Percentiles rank a stretch among this genome's conserved stretches.
phyloP scores from a whole-genome alignment of 768 basidiomycete genomes.

The Leccinum barrowsii region DNA sequence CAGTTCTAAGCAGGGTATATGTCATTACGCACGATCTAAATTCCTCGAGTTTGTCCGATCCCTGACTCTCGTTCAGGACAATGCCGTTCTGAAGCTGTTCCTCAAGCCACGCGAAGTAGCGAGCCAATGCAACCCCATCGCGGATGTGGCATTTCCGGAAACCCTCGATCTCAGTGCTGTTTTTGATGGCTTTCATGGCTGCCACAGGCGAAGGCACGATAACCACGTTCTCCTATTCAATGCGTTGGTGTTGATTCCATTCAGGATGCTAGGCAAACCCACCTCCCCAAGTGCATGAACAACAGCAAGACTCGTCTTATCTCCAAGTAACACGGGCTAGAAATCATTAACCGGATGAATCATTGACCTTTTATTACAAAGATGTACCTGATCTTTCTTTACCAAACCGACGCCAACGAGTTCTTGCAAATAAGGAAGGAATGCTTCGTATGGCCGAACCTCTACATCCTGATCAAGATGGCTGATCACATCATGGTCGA shows the following conservation, averaged over 20 bases:
- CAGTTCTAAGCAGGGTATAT: background rate
- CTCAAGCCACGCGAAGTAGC: constrained; percentile 96
- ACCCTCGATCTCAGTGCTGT: constrained; percentile 77
- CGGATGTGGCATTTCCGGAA: constrained; percentile 87
- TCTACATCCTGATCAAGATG: constrained; percentile 59
- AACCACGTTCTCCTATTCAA: constrained; percentile 50
- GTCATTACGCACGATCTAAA: constrained; percentile 68
- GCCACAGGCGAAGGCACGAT: constrained; percentile 70
- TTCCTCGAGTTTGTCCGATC: constrained; percentile 71
- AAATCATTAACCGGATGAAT: background rate
- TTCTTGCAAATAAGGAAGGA: constrained; percentile 61
- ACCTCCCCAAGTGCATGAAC: constrained; percentile 76
- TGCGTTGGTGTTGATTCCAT: background rate
- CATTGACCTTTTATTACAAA: constrained; percentile 4
- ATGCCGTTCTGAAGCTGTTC: constrained; percentile 64
- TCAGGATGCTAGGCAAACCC: constrained; percentile 3
- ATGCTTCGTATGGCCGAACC: constrained; percentile 64
- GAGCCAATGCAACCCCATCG: constrained; percentile 82
- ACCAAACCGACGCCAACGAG: constrained; percentile 38
- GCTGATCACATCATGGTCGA: constrained; percentile 37
- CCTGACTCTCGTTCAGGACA: constrained; percentile 74
- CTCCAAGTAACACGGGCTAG: constrained; percentile 75
- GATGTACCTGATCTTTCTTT: constrained; percentile 30
- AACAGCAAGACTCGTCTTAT: constrained; percentile 77
- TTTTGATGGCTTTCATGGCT: constrained; percentile 80